phyloP scores from a whole-genome alignment of 2,329 filamentous ascomycete genomes.

The Sporothrix curviconia region DNA sequence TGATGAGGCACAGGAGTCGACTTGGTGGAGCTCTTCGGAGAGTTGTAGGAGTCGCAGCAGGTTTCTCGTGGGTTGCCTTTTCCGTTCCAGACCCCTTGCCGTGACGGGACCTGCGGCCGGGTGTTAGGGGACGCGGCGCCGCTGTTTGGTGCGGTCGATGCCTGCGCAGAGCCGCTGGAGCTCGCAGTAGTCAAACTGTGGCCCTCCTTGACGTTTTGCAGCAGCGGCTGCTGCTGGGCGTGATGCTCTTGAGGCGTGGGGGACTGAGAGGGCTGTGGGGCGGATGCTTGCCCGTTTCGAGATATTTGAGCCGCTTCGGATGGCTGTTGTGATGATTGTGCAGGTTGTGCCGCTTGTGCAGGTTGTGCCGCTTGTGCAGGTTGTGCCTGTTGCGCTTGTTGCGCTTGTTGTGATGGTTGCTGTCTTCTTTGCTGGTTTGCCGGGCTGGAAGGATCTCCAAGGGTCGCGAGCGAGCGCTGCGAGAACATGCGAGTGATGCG shows the following conservation, averaged over 20 bases:
- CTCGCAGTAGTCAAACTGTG: slow-evolving; percentile 18
- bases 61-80: slow-evolving; percentile 26
- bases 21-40: slow-evolving; percentile 31
- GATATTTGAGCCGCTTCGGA: no score
- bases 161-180: slow-evolving; percentile 22
- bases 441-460: background rate
- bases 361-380: slow-evolving; percentile 21
- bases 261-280: background rate
- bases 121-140: slow-evolving; percentile 29
- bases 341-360: slow-evolving; percentile 1
- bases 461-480: slow-evolving; percentile 23
- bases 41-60: slow-evolving; percentile 26
- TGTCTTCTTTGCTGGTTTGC: slow-evolving; percentile 18
- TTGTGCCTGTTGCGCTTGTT: slow-evolving; percentile 5
- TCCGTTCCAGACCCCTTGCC: slow-evolving; percentile 41
- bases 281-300: no score
- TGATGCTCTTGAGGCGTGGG: background rate
- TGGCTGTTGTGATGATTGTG: background rate
- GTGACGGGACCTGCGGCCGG: slow-evolving; percentile 34
- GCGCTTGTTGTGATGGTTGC: slow-evolving; percentile 19
- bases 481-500: slow-evolving; percentile 60
- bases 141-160: slow-evolving; percentile 22
- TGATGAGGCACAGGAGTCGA: slow-evolving; percentile 27
- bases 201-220: slow-evolving; percentile 24
- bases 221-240: slow-evolving; percentile 6